Evolutionary conservation across 768 basidiomycete genomes (phyloP), one percentile per base, ranked within the genome.

Genomic region (Hypholoma fasciculare): DNA sequence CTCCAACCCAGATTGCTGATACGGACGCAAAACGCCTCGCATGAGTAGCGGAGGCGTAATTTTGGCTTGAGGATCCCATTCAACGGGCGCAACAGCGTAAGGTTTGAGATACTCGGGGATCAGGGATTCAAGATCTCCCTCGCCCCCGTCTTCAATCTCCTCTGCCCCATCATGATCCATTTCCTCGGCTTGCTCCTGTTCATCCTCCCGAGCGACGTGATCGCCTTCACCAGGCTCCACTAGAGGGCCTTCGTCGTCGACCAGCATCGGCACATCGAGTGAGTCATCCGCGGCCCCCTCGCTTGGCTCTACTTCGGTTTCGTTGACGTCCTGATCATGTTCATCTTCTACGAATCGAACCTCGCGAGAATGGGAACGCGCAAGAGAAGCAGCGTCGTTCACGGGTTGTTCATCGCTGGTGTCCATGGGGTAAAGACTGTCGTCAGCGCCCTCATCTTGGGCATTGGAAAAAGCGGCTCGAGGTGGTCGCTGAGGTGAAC

Each of bases 1-100:
- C 69, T 98, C 94, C 51, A 97, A 74, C 0, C 96, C 96, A 3
- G 91, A 82, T 49, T 96, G 87, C 68, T 99, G 96, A 67, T 98
- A 99, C 8, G 94, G 94, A 16, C 95, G 87, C 47, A 99, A 77
- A 39, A 83, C 83, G 1, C 95, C 96, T 4, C 96, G 92, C 3
- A 97, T 82, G 34, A 99, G 78, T 7, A 91, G 74, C 6, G 88
- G 86, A 0, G 90, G 78, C 39, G 76, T 83, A 46, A 92, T 74
- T 66, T 82, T 83, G 30, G 73, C 71, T 39, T 82, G 77, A 1
- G 81, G 68, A 55, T 86, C 80, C 89, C 89, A 90, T 20, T 86
- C 79, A 4, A 92, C 80, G 0, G 84, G 86, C 6, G 88, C 83
- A 16, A 90, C 88, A 12, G 89, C 88, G 58, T 84, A 93, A 0